Percentiles rank a stretch among this genome's conserved stretches.
phyloP scores from a whole-genome alignment of 495 filamentous ascomycete genomes.

The Cudoniella acicularis region DNA sequence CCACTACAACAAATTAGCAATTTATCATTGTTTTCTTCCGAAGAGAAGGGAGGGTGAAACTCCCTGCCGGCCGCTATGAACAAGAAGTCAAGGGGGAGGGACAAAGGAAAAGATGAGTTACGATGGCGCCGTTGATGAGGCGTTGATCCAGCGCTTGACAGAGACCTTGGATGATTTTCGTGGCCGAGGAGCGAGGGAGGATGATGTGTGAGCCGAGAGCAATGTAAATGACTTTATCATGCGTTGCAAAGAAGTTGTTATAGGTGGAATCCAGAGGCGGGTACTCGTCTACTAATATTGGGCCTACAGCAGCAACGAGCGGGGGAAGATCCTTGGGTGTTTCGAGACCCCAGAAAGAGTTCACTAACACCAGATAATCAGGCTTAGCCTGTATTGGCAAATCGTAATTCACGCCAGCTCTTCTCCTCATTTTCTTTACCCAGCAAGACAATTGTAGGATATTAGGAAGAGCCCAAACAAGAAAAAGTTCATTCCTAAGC shows the following conservation, averaged over 20 bases:
- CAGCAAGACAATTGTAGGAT: constrained; percentile 27
- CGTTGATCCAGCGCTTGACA: constrained; percentile 21
- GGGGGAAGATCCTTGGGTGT: constrained; percentile 37
- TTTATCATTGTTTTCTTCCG: too few relatives aligned
- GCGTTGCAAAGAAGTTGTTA: constrained; percentile 22
- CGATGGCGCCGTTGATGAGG: constrained; percentile 36
- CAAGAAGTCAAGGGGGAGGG: too few relatives aligned
- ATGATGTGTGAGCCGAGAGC: constrained; percentile 38
- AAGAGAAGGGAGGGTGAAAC: too few relatives aligned
- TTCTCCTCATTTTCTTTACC: constrained; percentile 30
- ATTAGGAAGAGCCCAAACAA: constrained; percentile 20
- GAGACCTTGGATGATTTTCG: constrained; percentile 28
- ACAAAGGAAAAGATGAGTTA: too few relatives aligned
- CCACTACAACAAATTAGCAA: too few relatives aligned
- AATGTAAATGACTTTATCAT: constrained; percentile 31
- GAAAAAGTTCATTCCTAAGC: constrained; percentile 28
- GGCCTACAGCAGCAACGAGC: constrained; percentile 30
- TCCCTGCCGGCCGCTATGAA: too few relatives aligned
- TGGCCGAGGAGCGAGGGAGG: constrained; percentile 22
- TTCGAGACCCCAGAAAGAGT: constrained; percentile 40
- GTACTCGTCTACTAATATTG: constrained; percentile 30
- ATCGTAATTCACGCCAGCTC: constrained; percentile 25
- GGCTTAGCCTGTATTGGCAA: constrained; percentile 30
- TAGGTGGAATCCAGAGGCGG: constrained; percentile 21
- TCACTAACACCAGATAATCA: constrained; percentile 38